Conservation (phyloP, 2,329 filamentous ascomycete species). For the Diaporthe longicolla region DNA sequence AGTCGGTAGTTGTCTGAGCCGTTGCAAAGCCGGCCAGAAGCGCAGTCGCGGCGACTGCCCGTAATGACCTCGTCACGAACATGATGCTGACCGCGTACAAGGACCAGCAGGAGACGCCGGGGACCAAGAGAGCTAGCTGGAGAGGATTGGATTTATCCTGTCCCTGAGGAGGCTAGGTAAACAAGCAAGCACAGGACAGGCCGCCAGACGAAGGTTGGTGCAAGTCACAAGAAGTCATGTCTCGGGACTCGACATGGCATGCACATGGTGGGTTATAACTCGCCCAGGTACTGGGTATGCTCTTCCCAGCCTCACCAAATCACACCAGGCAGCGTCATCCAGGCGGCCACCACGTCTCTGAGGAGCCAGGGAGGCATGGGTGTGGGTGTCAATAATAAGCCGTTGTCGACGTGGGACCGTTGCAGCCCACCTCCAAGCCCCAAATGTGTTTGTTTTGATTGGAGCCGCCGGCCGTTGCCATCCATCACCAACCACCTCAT, state of each 20-base stretch:
- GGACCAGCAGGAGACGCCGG: background rate
- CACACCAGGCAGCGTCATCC: constrained; percentile 34
- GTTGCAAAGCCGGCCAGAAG: constrained; percentile 44
- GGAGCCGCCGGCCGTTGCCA: constrained; percentile 30
- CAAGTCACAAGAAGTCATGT: background rate
- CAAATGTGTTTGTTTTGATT: constrained; percentile 32
- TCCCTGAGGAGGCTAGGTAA: too few species aligned
- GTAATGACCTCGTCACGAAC: constrained; percentile 45
- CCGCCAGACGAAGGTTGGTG: too few species aligned
- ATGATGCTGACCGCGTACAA: constrained; percentile 27
- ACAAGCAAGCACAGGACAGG: background rate
- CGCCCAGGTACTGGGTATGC: background rate
- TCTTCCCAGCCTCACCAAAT: constrained; percentile 37
- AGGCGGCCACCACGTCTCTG: constrained; percentile 14
- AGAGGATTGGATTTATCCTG: background rate
- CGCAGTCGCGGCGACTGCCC: constrained; percentile 42
- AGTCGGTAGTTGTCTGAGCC: constrained; percentile 52
- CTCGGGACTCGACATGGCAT: constrained; percentile 32
- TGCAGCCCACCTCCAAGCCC: background rate
- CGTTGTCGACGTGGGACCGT: constrained; percentile 19
- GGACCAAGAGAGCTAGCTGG: background rate
- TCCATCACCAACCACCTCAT: background rate
- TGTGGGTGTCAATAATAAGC: background rate
- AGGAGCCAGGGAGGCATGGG: constrained; percentile 19
- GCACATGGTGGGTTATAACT: constrained; percentile 35